Evolutionary conservation across 345 rosid genomes (phyloP).

Genomic region (Melastoma malabathricum): DNA sequence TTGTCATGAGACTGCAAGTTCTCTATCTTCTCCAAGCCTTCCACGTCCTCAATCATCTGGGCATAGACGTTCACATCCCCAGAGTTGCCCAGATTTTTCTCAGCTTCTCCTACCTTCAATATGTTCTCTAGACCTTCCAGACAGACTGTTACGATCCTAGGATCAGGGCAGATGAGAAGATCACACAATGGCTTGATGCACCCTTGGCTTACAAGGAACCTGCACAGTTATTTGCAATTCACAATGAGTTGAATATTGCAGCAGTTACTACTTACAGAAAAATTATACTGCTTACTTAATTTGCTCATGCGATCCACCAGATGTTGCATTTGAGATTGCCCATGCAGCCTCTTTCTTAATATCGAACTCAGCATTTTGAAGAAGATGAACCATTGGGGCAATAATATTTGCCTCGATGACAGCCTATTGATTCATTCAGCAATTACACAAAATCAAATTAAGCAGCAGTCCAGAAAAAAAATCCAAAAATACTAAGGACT

Average conservation of each 20-base stretch:
- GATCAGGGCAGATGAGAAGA: slow-evolving; percentile 46
- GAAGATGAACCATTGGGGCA: slow-evolving; percentile 27
- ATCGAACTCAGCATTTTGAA: slow-evolving; percentile 49
- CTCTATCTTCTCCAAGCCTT: slow-evolving; percentile 47
- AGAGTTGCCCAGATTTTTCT: slow-evolving; percentile 24
- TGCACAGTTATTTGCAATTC: slow-evolving; percentile 3
- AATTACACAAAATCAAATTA: neutral
- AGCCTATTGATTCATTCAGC: slow-evolving; percentile 16
- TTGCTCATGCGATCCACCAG: slow-evolving; percentile 46
- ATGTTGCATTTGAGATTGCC: slow-evolving; percentile 48
- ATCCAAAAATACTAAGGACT: neutral
- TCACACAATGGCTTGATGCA: slow-evolving; percentile 48
- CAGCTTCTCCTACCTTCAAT: slow-evolving; percentile 48
- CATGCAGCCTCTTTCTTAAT: slow-evolving; percentile 54
- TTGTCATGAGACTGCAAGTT: slow-evolving; percentile 42
- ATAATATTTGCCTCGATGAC: slow-evolving; percentile 34
- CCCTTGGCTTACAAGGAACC: slow-evolving; percentile 33
- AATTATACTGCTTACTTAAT: slow-evolving; percentile 26
- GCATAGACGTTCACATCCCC: slow-evolving; percentile 34
- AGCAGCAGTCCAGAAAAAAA: neutral
- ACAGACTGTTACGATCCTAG: slow-evolving; percentile 44
- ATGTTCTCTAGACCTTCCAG: slow-evolving; percentile 48
- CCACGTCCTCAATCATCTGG: slow-evolving; percentile 42
- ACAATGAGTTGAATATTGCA: slow-evolving; percentile 15
- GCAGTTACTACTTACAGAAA: neutral